These are phyloP conservation scores for Aspergillus steynii DNA, from an alignment of 495 filamentous ascomycete species.

Conservation along the genomic window DNA sequence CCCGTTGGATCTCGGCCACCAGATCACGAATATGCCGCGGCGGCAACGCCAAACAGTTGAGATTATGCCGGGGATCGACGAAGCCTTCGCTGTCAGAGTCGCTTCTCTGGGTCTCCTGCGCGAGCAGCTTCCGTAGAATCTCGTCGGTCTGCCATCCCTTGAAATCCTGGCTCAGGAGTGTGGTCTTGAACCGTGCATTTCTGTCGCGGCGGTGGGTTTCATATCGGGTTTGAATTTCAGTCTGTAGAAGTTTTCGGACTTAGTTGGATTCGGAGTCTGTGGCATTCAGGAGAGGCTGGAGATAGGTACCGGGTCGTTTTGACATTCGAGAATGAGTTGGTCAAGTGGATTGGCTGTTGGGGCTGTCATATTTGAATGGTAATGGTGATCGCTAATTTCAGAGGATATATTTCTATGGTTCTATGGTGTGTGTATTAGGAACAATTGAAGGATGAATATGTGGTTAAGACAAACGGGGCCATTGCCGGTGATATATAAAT, in stretches of 20 bases:
- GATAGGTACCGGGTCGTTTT: conserved; percentile 55
- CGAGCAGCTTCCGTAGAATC: conserved; percentile 63
- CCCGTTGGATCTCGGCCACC: conserved; percentile 65
- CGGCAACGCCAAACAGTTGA: conserved; percentile 86
- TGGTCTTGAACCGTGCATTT: conserved; percentile 67
- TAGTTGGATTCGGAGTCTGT: conserved; percentile 2
- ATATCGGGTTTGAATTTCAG: conserved; percentile 71
- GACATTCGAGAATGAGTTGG: conserved; percentile 63
- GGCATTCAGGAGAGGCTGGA: neutral
- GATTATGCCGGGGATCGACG: conserved; percentile 72
- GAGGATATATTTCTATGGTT: neutral
- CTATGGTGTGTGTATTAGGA: neutral
- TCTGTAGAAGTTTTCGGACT: conserved; percentile 41
- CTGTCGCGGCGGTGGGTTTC: conserved; percentile 68
- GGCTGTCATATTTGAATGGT: neutral
- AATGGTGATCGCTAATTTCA: conserved; percentile 25
- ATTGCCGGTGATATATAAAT: neutral
- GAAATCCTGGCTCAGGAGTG: conserved; percentile 69
- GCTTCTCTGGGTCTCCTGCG: conserved; percentile 40
- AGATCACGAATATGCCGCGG: conserved; percentile 66
- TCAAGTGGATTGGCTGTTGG: conserved; percentile 68
- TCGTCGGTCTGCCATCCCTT: conserved; percentile 71
- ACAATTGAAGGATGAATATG: neutral
- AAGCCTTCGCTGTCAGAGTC: conserved; percentile 57
- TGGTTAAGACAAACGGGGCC: neutral